phyloP scores from a whole-genome alignment of 2,329 filamentous ascomycete species.

The Fusarium drepaniforme region DNA sequence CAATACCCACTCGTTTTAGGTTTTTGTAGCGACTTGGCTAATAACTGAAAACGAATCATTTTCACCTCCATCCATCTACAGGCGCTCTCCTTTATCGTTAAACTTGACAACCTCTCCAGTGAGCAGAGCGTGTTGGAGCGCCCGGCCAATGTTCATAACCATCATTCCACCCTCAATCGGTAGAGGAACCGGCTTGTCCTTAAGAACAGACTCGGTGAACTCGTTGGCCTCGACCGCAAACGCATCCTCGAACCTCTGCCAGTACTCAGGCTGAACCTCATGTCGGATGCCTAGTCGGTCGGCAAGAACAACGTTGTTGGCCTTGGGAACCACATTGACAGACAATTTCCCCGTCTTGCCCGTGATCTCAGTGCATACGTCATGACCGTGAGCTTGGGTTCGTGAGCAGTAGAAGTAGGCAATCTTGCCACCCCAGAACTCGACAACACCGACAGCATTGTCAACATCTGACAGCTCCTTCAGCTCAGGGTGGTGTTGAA shows the following conservation, averaged over 20 bases:
- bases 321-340: slow-evolving; percentile 69
- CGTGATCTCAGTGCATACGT: slow-evolving; percentile 72
- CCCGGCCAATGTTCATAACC: slow-evolving; percentile 70
- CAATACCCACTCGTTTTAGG: too few relatives aligned
- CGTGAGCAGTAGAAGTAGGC: slow-evolving; percentile 73
- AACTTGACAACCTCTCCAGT: slow-evolving; percentile 70
- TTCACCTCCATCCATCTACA: too few relatives aligned
- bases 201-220: slow-evolving; percentile 66
- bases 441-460: slow-evolving; percentile 65
- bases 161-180: slow-evolving; percentile 71
- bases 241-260: slow-evolving; percentile 71
- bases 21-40: too few relatives aligned
- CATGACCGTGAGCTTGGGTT: slow-evolving; percentile 76
- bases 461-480: slow-evolving; percentile 43
- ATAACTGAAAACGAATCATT: too few relatives aligned
- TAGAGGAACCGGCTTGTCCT: slow-evolving; percentile 54
- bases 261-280: slow-evolving; percentile 72
- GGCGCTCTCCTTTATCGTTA: slow-evolving; percentile 50
- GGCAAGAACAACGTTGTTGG: slow-evolving; percentile 66
- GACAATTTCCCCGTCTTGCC: slow-evolving; percentile 73
- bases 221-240: slow-evolving; percentile 74
- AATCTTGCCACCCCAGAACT: slow-evolving; percentile 74
- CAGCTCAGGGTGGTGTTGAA: slow-evolving; percentile 43
- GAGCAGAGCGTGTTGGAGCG: slow-evolving; percentile 68
- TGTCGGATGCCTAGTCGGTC: slow-evolving; percentile 60